These are phyloP conservation scores for Ilex aquifolium DNA, from an alignment of 257 asterid species.

Conservation along the genomic window DNA sequence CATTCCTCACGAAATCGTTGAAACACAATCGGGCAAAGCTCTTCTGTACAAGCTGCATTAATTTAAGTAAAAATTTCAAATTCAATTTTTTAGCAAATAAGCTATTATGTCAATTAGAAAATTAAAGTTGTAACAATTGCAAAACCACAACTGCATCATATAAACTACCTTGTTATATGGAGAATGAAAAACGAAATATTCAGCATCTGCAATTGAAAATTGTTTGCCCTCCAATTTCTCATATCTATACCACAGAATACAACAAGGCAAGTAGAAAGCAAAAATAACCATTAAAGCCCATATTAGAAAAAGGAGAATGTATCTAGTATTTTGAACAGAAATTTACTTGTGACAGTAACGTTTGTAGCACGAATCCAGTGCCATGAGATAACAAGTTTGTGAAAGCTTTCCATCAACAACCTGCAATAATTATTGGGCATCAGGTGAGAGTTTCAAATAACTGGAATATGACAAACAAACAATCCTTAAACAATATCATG, in stretches of 20 bases:
- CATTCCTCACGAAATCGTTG: constrained; percentile 64
- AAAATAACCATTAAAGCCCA: background rate
- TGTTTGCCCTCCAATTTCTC: constrained; percentile 79
- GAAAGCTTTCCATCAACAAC: constrained; percentile 99
- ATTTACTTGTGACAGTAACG: constrained; percentile 67
- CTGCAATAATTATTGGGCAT: constrained; percentile 31
- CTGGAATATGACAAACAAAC: background rate
- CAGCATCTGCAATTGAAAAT: constrained; percentile 78
- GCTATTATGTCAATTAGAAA: background rate
- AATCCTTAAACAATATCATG: too few relatives aligned
- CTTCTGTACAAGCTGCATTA: constrained; percentile 94
- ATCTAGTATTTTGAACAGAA: background rate
- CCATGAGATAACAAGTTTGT: constrained; percentile 97
- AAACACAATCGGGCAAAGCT: constrained; percentile 85
- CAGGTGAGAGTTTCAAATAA: constrained; percentile 9
- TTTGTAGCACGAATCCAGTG: constrained; percentile 93
- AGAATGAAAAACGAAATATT: constrained; percentile 87
- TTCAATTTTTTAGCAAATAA: background rate
- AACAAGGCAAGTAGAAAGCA: constrained; percentile 16
- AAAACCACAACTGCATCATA: background rate
- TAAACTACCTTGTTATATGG: constrained; percentile 91
- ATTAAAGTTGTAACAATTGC: background rate
- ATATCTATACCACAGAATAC: constrained; percentile 36
- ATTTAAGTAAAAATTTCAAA: constrained; percentile 11
- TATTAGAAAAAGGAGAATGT: background rate